These are phyloP conservation scores for Phytophthora litchii DNA, from an alignment of 352 stramenopile genomes.

Conservation along the genomic window DNA sequence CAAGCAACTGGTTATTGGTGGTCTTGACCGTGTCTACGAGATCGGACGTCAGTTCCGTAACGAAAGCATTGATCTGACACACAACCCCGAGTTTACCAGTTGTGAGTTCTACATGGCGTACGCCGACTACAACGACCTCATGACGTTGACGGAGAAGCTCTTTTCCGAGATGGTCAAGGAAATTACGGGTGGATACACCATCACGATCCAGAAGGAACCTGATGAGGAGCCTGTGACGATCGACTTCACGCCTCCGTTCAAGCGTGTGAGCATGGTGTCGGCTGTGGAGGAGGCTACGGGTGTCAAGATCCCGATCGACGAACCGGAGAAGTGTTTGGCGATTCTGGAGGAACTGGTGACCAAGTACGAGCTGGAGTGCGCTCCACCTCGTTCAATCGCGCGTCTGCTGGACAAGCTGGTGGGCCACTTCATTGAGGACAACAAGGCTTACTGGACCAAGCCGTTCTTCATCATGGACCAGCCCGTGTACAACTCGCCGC, in stretches of 20 bases:
- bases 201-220: constrained; percentile 91
- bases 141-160: constrained; percentile 95
- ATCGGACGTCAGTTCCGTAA: constrained; percentile 99
- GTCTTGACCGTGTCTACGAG: constrained; percentile 98
- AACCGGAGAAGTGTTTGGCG: constrained; percentile 60
- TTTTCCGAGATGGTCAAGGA: constrained; percentile 92
- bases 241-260: constrained; percentile 95
- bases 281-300: constrained; percentile 76
- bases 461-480: constrained; percentile 99
- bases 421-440: constrained; percentile 89
- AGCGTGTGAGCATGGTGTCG: constrained; percentile 93
- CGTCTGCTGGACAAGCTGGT: constrained; percentile 91
- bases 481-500: constrained; percentile 96
- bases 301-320: constrained; percentile 72
- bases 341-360: constrained; percentile 70
- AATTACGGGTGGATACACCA: constrained; percentile 87
- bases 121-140: constrained; percentile 98
- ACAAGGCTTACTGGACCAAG: constrained; percentile 90
- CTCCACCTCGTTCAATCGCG: constrained; percentile 70
- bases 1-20: constrained; percentile 98
- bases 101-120: constrained; percentile 99
- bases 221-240: constrained; percentile 85
- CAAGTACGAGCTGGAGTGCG: constrained; percentile 79
- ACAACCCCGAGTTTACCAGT: constrained; percentile 99
- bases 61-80: constrained; percentile 97